A percentile compares a stretch with the other conserved stretches of the same genome.
These are phyloP conservation scores for Ashbya aceris DNA, from an alignment of 1,139 yeast species.

Conservation along the genomic window DNA sequence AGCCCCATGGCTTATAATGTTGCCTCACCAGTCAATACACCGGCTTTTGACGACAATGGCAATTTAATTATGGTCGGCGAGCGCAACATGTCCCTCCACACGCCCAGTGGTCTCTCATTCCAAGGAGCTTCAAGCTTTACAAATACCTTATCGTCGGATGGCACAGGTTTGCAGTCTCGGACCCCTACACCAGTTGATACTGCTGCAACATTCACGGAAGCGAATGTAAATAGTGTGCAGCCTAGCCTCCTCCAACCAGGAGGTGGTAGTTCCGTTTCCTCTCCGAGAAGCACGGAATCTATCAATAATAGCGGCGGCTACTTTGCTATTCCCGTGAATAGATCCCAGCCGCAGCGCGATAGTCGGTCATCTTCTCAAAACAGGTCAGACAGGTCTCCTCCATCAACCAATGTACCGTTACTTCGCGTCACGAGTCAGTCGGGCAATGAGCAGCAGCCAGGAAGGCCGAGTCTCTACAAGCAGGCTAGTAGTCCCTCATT, in stretches of 20 bases:
- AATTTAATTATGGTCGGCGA: slow-evolving; percentile 27
- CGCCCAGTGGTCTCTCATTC: too few relatives aligned
- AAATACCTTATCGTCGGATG: too few relatives aligned
- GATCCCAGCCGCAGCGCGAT: neutral
- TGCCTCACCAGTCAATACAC: slow-evolving; percentile 26
- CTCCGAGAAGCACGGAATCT: slow-evolving; percentile 19
- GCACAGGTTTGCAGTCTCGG: too few relatives aligned
- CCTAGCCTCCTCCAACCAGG: too few relatives aligned
- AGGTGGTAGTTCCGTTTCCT: slow-evolving; percentile 15
- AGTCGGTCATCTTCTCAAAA: neutral
- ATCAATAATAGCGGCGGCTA: slow-evolving; percentile 28
- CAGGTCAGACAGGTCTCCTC: neutral
- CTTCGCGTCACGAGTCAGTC: neutral
- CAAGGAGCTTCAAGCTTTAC: too few relatives aligned
- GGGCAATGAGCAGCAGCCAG: neutral
- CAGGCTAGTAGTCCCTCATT: slow-evolving; percentile 24
- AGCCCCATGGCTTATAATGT: slow-evolving; percentile 6
- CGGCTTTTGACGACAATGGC: slow-evolving; percentile 32
- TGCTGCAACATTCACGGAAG: too few relatives aligned
- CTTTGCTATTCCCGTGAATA: slow-evolving; percentile 26
- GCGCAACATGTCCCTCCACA: slow-evolving; percentile 7
- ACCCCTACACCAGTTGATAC: too few relatives aligned
- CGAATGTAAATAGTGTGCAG: too few relatives aligned
- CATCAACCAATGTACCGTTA: neutral
- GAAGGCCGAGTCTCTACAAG: neutral